Evolutionary conservation across 441 rosid species (phyloP).

Genomic region (Hura crepitans): DNA sequence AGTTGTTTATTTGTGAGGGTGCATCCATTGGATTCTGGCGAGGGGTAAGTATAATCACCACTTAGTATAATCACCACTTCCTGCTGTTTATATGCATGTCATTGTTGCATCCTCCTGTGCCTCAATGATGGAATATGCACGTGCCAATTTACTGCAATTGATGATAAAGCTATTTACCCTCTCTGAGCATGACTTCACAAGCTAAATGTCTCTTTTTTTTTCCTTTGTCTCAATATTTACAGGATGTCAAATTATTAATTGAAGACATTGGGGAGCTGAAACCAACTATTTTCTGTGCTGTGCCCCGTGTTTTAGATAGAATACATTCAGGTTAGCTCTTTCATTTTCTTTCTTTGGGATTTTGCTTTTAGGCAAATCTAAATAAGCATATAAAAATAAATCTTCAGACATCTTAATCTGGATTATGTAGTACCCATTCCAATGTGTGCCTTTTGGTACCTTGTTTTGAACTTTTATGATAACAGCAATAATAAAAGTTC

Average conservation of each 20-base stretch:
- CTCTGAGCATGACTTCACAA: conserved; percentile 8
- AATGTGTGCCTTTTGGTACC: background rate
- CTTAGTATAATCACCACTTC: background rate
- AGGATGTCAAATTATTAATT: conserved; percentile 86
- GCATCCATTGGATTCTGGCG: conserved; percentile 92
- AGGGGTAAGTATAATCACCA: conserved; percentile 38
- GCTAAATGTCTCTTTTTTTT: conserved; percentile 10
- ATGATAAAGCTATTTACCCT: conserved; percentile 1
- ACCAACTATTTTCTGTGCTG: conserved; percentile 87
- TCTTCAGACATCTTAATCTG: background rate
- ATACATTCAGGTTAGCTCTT: conserved; percentile 55
- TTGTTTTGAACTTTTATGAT: background rate
- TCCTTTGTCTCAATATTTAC: conserved; percentile 9
- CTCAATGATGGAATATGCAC: background rate
- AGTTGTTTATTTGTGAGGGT: conserved; percentile 60
- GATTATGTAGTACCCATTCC: background rate
- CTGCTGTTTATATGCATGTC: background rate
- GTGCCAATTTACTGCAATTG: background rate
- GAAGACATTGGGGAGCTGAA: conserved; percentile 92
- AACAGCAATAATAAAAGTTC: background rate
- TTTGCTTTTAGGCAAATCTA: background rate
- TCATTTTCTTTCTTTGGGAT: background rate
- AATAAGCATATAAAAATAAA: background rate
- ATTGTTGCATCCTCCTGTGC: background rate
- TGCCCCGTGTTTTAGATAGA: conserved; percentile 95